Conservation (phyloP, 1,284 basidiomycete species). For the Erythrobasidium hasegawianum region DNA sequence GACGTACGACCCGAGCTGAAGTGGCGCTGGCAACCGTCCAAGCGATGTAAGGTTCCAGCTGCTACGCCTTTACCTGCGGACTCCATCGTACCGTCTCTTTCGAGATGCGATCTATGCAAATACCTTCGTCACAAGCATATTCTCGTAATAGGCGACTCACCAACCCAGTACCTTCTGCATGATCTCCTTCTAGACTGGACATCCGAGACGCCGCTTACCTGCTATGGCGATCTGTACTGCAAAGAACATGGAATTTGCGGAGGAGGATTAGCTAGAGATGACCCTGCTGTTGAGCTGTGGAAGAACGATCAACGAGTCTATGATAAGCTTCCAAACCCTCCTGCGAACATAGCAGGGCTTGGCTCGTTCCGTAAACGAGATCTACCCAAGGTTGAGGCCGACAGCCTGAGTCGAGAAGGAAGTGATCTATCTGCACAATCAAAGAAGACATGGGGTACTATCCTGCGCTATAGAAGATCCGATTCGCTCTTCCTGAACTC, state of each 20-base stretch:
- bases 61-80: too few relatives aligned
- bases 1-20: slow-evolving; percentile 44
- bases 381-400: background rate
- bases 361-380: background rate
- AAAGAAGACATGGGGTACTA: slow-evolving; percentile 38
- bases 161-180: slow-evolving; percentile 44
- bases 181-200: slow-evolving; percentile 47
- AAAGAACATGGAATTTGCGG: slow-evolving; percentile 45
- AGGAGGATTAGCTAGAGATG: slow-evolving; percentile 26
- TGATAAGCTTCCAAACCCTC: slow-evolving; percentile 38
- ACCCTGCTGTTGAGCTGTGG: slow-evolving; percentile 33
- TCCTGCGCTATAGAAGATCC: slow-evolving; percentile 45
- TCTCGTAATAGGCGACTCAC: slow-evolving; percentile 44
- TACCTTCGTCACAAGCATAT: slow-evolving; percentile 44
- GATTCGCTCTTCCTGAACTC: slow-evolving; percentile 42
- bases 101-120: slow-evolving; percentile 40
- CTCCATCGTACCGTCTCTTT: background rate
- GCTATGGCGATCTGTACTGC: slow-evolving; percentile 47
- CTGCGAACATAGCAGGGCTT: background rate
- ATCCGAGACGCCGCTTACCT: slow-evolving; percentile 38
- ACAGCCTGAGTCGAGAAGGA: background rate
- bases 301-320: slow-evolving; percentile 41
- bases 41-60: slow-evolving; percentile 24
- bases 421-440: background rate
- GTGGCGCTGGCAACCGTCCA: slow-evolving; percentile 43